phyloP scores from a whole-genome alignment of 1,284 basidiomycete genomes.

The Thecaphora thlaspeos region DNA sequence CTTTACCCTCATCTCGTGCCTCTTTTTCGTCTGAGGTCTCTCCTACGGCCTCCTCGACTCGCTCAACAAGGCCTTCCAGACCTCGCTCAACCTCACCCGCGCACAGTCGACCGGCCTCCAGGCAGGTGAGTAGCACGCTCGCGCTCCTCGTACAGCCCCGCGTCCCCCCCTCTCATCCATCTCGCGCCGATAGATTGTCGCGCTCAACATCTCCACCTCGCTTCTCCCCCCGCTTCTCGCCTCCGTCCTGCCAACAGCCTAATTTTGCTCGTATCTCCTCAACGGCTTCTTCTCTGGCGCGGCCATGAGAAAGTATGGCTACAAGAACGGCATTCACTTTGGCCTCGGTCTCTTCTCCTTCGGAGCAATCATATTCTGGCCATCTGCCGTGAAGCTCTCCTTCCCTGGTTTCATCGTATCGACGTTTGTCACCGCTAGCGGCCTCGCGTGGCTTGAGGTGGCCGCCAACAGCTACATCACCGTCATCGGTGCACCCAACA shows the following conservation, averaged over 20 bases:
- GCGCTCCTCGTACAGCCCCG: too few species aligned
- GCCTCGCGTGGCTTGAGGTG: slow-evolving; percentile 63
- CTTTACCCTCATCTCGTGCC: slow-evolving; percentile 71
- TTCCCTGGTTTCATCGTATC: slow-evolving; percentile 30
- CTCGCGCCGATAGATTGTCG: too few species aligned
- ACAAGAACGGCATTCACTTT: slow-evolving; percentile 64
- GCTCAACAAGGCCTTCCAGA: slow-evolving; percentile 77
- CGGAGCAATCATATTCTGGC: slow-evolving; percentile 35
- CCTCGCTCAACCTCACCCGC: slow-evolving; percentile 70
- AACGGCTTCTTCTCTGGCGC: slow-evolving; percentile 39
- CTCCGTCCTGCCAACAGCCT: slow-evolving; percentile 60
- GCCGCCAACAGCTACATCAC: slow-evolving; percentile 75
- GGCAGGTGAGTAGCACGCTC: too few species aligned
- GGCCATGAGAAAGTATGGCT: slow-evolving; percentile 54
- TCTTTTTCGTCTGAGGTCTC: slow-evolving; percentile 74
- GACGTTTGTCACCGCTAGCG: slow-evolving; percentile 65
- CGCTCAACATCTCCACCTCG: too few species aligned
- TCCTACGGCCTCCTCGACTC: slow-evolving; percentile 74
- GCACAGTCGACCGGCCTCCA: slow-evolving; percentile 80
- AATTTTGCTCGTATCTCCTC: slow-evolving; percentile 64
- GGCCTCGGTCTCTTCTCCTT: slow-evolving; percentile 64
- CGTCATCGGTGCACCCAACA: slow-evolving; percentile 65
- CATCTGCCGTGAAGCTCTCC: slow-evolving; percentile 15
- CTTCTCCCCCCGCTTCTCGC: too few species aligned
- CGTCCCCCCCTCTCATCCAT: too few species aligned